A percentile compares a stretch with the other conserved stretches of the same genome.
Conservation (phyloP, 2,329 filamentous ascomycete species). For the Geoglossum cookeanum region DNA sequence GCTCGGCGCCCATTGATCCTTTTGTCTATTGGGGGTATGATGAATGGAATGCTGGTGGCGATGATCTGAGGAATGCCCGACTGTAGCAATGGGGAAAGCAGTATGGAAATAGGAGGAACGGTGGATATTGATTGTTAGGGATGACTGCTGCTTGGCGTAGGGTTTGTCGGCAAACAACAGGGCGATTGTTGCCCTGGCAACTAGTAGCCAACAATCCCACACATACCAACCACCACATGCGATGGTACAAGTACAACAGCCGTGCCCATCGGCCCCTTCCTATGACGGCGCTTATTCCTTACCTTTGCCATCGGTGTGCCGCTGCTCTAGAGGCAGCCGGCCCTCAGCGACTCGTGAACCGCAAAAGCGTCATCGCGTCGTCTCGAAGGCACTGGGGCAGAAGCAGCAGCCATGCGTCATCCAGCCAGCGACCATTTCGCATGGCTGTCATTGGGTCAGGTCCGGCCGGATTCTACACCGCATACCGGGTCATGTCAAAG, state of each 20-base stretch:
- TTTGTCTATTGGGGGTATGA: not conserved
- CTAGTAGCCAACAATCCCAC: not conserved
- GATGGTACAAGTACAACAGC: too few species aligned
- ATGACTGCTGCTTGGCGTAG: too few species aligned
- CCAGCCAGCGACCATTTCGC: slow-evolving; percentile 37
- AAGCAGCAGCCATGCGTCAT: slow-evolving; percentile 13
- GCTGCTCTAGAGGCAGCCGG: not conserved
- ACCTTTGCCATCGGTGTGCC: not conserved
- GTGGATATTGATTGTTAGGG: too few species aligned
- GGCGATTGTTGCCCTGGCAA: slow-evolving; percentile 3
- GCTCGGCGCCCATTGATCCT: slow-evolving; percentile 28
- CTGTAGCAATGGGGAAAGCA: slow-evolving; percentile 12
- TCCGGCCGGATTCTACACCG: slow-evolving; percentile 88
- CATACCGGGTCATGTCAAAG: slow-evolving; percentile 64
- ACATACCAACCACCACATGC: too few species aligned
- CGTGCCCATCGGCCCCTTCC: not conserved
- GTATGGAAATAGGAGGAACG: not conserved
- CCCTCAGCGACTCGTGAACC: not conserved
- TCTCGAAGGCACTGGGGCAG: not conserved
- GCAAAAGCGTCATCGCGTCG: not conserved
- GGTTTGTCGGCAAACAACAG: slow-evolving; percentile 12
- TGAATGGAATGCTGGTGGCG: slow-evolving; percentile 7
- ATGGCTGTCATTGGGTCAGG: slow-evolving; percentile 85
- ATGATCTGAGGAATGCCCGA: slow-evolving; percentile 6
- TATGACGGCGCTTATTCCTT: not conserved